phyloP scores from a whole-genome alignment of 768 basidiomycete genomes.

The Serendipita vermifera region DNA sequence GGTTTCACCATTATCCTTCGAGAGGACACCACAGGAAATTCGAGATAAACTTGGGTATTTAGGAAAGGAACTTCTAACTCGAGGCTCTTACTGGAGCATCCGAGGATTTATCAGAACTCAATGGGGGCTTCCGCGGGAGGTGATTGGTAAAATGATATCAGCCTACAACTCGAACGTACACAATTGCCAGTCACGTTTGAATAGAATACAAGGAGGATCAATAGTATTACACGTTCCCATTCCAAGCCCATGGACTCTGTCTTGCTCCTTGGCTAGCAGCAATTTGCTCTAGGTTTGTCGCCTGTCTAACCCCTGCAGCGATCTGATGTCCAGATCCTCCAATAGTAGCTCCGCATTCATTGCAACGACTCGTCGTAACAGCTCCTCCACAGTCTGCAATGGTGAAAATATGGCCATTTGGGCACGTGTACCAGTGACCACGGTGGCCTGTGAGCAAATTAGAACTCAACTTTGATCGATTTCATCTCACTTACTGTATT shows the following conservation, averaged over 20 bases:
- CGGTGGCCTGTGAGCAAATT: slow-evolving; percentile 17
- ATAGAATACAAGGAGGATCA: too few species aligned
- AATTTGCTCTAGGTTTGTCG: slow-evolving; percentile 35
- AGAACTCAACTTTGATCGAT: neutral
- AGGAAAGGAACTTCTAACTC: too few species aligned
- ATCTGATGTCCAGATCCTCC: slow-evolving; percentile 38
- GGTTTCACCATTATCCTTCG: too few species aligned
- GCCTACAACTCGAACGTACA: too few species aligned
- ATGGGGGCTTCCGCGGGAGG: too few species aligned
- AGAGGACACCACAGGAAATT: too few species aligned
- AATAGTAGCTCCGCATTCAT: slow-evolving; percentile 44
- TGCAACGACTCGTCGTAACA: slow-evolving; percentile 34
- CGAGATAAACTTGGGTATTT: too few species aligned
- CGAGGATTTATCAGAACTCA: too few species aligned
- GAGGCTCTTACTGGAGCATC: too few species aligned
- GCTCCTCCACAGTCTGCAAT: slow-evolving; percentile 55
- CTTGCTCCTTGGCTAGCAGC: slow-evolving; percentile 24
- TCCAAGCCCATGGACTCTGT: slow-evolving; percentile 24
- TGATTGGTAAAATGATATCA: too few species aligned
- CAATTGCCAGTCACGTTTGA: too few species aligned
- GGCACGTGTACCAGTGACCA: slow-evolving; percentile 25
- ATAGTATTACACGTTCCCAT: slow-evolving; percentile 4
- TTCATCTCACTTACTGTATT: neutral
- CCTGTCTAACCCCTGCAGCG: slow-evolving; percentile 31
- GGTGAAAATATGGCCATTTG: slow-evolving; percentile 49